Conservation (phyloP, 2,329 filamentous ascomycete species). For the Pseudopithomyces chartarum region DNA sequence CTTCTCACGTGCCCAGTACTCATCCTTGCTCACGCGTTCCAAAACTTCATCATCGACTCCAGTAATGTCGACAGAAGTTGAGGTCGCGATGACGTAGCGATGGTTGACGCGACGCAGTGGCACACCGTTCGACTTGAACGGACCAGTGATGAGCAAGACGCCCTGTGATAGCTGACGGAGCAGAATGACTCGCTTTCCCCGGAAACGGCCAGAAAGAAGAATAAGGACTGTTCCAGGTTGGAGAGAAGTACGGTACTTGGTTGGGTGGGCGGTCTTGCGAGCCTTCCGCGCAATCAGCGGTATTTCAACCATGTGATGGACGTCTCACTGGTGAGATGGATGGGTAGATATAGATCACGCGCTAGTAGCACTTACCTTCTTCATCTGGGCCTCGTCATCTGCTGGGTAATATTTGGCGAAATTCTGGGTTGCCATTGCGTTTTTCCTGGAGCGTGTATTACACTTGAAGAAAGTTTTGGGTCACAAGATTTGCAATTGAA, state of each 20-base stretch:
- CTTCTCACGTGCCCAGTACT: constrained; percentile 98
- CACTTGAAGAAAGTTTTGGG: background rate
- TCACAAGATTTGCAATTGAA: background rate
- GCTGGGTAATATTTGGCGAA: constrained; percentile 98
- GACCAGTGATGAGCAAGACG: constrained; percentile 96
- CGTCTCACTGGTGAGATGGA: background rate
- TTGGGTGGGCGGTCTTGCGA: constrained; percentile 88
- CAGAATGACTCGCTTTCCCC: constrained; percentile 98
- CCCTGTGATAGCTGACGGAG: constrained; percentile 96
- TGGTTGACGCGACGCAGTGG: constrained; percentile 91
- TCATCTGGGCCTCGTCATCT: constrained; percentile 84
- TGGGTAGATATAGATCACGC: background rate
- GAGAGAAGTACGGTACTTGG: constrained; percentile 86
- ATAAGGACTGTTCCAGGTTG: constrained; percentile 95
- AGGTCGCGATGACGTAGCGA: constrained; percentile 91
- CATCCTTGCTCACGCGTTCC: constrained; percentile 77
- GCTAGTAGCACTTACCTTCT: constrained; percentile 78
- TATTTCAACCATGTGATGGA: background rate
- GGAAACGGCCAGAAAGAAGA: constrained; percentile 98
- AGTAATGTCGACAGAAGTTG: constrained; percentile 78
- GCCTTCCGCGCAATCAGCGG: constrained; percentile 61
- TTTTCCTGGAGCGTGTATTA: background rate
- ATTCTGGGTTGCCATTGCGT: constrained; percentile 63
- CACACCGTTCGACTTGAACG: constrained; percentile 99
- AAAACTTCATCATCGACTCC: constrained; percentile 73